Percentiles rank a stretch among this genome's conserved stretches.
These are phyloP conservation scores for Fusarium tupiense DNA, from an alignment of 2,329 filamentous ascomycete species.

Conservation along the genomic window DNA sequence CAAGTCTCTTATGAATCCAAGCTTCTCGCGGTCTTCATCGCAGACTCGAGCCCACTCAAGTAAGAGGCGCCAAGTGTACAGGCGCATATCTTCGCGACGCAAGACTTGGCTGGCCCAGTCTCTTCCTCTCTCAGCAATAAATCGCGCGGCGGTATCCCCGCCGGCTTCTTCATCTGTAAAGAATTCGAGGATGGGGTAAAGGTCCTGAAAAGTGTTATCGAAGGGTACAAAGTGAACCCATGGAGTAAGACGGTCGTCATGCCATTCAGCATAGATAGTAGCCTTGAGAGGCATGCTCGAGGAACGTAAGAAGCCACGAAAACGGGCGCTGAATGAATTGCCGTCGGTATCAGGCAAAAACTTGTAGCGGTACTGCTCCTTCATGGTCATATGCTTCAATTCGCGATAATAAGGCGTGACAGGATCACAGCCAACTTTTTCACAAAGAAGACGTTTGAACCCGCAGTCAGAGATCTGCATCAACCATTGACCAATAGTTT, in stretches of 20 bases:
- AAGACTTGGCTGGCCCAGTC: slow-evolving; percentile 71
- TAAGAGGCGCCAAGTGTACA: slow-evolving; percentile 71
- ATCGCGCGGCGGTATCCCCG: slow-evolving; percentile 65
- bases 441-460: slow-evolving; percentile 56
- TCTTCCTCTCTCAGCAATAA: slow-evolving; percentile 68
- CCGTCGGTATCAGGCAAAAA: slow-evolving; percentile 77
- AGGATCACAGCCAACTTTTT: slow-evolving; percentile 51
- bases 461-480: slow-evolving; percentile 53
- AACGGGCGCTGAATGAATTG: slow-evolving; percentile 72
- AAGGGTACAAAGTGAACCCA: slow-evolving; percentile 80
- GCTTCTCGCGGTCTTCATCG: slow-evolving; percentile 54
- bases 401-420: slow-evolving; percentile 49
- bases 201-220: slow-evolving; percentile 73
- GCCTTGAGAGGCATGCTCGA: slow-evolving; percentile 75
- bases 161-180: slow-evolving; percentile 62
- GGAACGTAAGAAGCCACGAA: slow-evolving; percentile 69
- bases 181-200: slow-evolving; percentile 73
- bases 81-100: slow-evolving; percentile 71
- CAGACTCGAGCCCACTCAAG: slow-evolving; percentile 66
- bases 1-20: slow-evolving; percentile 58
- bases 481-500: slow-evolving; percentile 55
- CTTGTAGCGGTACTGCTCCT: slow-evolving; percentile 65
- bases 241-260: slow-evolving; percentile 72
- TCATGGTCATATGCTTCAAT: slow-evolving; percentile 52
- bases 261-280: slow-evolving; percentile 80